Base-by-base conservation (phyloP, 306 rosid species). In the Cucurbita moschata region DNA sequence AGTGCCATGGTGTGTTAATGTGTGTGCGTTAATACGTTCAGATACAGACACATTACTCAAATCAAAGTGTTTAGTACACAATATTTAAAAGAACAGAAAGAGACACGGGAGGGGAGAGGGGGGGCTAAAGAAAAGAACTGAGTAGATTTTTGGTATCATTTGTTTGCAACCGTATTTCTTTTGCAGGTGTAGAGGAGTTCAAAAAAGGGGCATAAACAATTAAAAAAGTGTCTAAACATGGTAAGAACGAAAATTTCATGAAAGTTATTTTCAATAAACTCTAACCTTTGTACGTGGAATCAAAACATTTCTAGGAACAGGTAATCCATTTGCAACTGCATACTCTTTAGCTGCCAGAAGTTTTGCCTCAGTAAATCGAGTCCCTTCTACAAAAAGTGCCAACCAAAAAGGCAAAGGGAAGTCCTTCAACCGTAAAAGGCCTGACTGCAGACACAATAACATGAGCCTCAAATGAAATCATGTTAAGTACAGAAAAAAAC, bases 351-450 rank as follows among this genome's bases (percentile, higher is more conserved):
- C 98, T 57, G 96, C 91, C 79, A 84, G 78, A 78, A 92, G 88
- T 79, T 92, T 92, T 80, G 92, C 87, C 80, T 83, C 86, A 5
- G 98, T 92, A 84, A 92, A 92, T 78, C 98, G 96, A 65, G 98
- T 90, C 54, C 98, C 98, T 82, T 92, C 98, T 47, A 90, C 98
- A 86, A 92, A 92, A 53, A 92, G 92, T 72, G 98, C 98, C 82
- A 92, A 78, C 98, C 96, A 92, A 86, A 92, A 90, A 71, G 98
- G 96, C 81, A 77, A 87, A 52, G 96, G 98, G 75, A 49, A 92
- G 76, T 92, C 96, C 82, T 82, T 78, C 72, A 88, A 82, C 78
- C 87, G 82, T 65, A 80, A 89, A 77, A 92, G 83, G 76, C 98
- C 98, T 69, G 74, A 87, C 96, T 90, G 96, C 79, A 81, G 56